These are phyloP conservation scores for Sisymbrium irio DNA, from an alignment of 345 rosid species.

Conservation along the genomic window DNA sequence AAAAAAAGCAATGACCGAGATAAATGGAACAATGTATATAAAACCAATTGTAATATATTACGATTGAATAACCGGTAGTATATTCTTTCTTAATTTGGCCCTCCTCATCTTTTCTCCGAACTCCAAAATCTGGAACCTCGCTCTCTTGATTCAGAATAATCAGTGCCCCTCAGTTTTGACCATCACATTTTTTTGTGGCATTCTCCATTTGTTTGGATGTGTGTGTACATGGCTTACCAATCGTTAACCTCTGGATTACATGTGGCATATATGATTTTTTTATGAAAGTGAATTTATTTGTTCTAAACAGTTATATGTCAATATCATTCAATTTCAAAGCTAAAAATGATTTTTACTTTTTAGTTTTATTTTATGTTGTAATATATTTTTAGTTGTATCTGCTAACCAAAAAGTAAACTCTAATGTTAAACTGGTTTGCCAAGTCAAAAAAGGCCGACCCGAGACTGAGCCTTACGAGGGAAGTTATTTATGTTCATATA, in stretches of 20 bases:
- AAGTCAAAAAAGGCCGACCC: slow-evolving; percentile 27
- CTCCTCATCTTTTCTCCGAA: not conserved
- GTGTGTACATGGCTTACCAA: not conserved
- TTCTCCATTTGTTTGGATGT: not conserved
- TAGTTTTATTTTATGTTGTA: not conserved
- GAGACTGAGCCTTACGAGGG: slow-evolving; percentile 19
- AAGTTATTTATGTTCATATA: slow-evolving; percentile 10
- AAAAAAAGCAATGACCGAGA: not conserved
- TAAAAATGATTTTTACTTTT: not conserved
- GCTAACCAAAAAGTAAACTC: not conserved
- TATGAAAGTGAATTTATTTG: not conserved
- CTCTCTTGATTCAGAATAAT: not conserved
- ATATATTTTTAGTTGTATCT: not conserved
- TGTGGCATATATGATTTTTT: not conserved
- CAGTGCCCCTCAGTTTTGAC: slow-evolving; percentile 1
- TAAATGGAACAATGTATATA: not conserved
- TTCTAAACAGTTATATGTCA: not conserved
- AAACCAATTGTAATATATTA: not conserved
- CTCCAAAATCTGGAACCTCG: not conserved
- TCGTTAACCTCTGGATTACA: not conserved
- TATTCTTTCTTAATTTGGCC: not conserved
- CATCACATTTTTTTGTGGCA: not conserved
- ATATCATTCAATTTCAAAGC: not conserved
- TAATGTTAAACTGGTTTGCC: not conserved
- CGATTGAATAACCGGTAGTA: not conserved